Percentiles rank a stretch among this genome's conserved stretches.
Evolutionary conservation across 768 basidiomycete species (phyloP).

Genomic region (Daedaleopsis sinensis): DNA sequence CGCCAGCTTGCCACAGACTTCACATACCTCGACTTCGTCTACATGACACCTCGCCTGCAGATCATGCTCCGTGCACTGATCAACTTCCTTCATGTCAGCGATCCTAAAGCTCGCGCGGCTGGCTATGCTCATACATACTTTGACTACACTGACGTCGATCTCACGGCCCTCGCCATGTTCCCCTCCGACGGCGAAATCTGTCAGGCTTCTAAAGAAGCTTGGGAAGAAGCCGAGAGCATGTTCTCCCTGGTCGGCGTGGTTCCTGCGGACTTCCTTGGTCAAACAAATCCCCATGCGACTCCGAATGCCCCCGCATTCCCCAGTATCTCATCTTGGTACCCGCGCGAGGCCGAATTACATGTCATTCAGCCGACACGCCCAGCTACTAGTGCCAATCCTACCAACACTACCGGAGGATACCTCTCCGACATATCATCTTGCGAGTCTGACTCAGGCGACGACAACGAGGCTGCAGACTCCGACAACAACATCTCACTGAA

Average conservation of each 20-base stretch:
- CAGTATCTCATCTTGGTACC: too few species aligned
- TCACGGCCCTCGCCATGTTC: neutral
- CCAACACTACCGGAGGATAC: too few species aligned
- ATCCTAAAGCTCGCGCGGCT: neutral
- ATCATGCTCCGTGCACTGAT: neutral
- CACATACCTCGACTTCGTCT: slow-evolving; percentile 25
- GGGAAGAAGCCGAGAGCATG: neutral
- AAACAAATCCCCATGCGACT: too few species aligned
- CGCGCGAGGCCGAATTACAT: too few species aligned
- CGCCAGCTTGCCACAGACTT: slow-evolving; percentile 29
- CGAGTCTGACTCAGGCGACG: too few species aligned
- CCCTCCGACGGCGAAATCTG: neutral
- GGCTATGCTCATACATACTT: slow-evolving; percentile 6
- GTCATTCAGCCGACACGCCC: too few species aligned
- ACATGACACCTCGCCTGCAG: slow-evolving; percentile 9
- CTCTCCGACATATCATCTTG: too few species aligned
- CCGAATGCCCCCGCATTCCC: too few species aligned
- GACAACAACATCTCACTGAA: too few species aligned
- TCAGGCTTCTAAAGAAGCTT: neutral
- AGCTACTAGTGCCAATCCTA: too few species aligned
- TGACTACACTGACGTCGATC: neutral
- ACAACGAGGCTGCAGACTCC: too few species aligned
- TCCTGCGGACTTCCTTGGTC: neutral
- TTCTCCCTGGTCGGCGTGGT: neutral
- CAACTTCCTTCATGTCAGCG: neutral